These are phyloP conservation scores for Cynara cardunculus DNA, from an alignment of 129 eudicot genomes.

Conservation along the genomic window DNA sequence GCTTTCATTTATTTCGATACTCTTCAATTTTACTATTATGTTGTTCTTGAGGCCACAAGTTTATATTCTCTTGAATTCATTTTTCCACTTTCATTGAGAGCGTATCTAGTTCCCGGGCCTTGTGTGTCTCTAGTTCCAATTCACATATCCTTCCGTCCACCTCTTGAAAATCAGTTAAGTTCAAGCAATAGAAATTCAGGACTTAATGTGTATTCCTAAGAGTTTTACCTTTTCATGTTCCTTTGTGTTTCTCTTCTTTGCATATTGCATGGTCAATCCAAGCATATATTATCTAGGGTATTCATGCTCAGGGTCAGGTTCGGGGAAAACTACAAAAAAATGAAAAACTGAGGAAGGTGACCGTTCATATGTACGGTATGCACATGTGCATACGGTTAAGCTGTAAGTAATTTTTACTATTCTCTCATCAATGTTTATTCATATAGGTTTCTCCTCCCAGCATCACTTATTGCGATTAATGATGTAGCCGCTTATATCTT, in stretches of 20 bases:
- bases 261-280: background rate
- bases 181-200: too few relatives aligned
- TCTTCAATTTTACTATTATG: background rate
- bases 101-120: too few relatives aligned
- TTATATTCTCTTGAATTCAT: background rate
- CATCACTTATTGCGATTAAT: slow-evolving; percentile 55
- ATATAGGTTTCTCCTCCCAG: slow-evolving; percentile 65
- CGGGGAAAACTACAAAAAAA: too few relatives aligned
- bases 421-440: background rate
- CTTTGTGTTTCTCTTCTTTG: background rate
- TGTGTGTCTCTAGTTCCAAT: too few relatives aligned
- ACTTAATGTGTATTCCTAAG: too few relatives aligned
- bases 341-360: too few relatives aligned
- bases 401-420: too few relatives aligned
- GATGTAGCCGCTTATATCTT: slow-evolving; percentile 61
- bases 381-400: too few relatives aligned
- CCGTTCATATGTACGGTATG: too few relatives aligned
- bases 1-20: background rate
- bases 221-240: background rate
- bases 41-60: background rate
- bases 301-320: too few relatives aligned
- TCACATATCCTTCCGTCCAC: too few relatives aligned
- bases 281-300: background rate
- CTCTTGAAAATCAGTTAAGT: too few relatives aligned
- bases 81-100: background rate